These are phyloP conservation scores for Cladosporium sp. DNA, from an alignment of 2,329 filamentous ascomycete genomes.

Conservation along the genomic window DNA sequence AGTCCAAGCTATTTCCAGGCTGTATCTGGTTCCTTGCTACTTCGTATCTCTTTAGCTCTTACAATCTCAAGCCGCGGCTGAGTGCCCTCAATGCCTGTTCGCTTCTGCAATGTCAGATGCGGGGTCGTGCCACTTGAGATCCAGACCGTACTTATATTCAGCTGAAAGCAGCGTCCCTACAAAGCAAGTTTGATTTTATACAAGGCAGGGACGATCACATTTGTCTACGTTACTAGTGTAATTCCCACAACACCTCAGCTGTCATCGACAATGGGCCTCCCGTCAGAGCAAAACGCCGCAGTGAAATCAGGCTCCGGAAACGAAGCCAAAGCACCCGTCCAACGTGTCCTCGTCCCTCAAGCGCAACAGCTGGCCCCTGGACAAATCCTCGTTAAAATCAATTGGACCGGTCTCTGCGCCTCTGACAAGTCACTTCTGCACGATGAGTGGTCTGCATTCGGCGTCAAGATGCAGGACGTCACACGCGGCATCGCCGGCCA, in stretches of 20 bases:
- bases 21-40: too few relatives aligned
- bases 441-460: slow-evolving; percentile 31
- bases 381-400: slow-evolving; percentile 33
- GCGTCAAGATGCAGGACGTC: slow-evolving; percentile 25
- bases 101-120: not conserved
- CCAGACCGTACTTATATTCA: not conserved
- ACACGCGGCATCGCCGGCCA: slow-evolving; percentile 27
- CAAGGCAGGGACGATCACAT: not conserved
- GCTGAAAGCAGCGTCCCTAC: not conserved
- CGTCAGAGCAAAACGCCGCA: slow-evolving; percentile 31
- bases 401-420: slow-evolving; percentile 29
- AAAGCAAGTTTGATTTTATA: not conserved
- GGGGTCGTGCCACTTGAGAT: not conserved
- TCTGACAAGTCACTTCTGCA: slow-evolving; percentile 32
- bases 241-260: not conserved
- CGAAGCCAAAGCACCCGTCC: slow-evolving; percentile 26
- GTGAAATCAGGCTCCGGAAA: slow-evolving; percentile 29
- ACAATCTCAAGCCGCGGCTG: too few relatives aligned
- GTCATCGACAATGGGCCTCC: slow-evolving; percentile 23
- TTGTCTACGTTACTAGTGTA: too few relatives aligned
- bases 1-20: too few relatives aligned
- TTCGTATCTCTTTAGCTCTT: too few relatives aligned
- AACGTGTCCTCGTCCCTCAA: slow-evolving; percentile 27
- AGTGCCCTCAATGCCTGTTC: not conserved
- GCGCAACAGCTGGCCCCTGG: slow-evolving; percentile 26